Percentiles rank a stretch among this genome's conserved stretches.
Conservation (phyloP, 208 protist species). For the Crithidia brevicula region DNA sequence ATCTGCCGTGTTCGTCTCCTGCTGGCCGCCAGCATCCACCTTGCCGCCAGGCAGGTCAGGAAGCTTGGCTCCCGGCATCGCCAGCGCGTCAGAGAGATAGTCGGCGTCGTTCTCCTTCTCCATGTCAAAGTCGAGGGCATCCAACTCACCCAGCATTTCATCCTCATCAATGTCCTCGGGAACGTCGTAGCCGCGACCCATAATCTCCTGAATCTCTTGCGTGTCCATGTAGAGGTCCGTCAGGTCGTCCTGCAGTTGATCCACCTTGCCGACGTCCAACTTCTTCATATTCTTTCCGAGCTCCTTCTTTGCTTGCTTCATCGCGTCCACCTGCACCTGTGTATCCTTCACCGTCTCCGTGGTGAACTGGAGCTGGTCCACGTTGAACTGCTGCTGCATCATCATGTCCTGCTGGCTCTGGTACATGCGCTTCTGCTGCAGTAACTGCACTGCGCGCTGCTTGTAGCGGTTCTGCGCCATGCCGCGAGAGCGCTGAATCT, state of each 20-base stretch:
- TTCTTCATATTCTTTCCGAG: conserved; percentile 90
- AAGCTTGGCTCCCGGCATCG: conserved; percentile 64
- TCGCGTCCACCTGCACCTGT: conserved; percentile 83
- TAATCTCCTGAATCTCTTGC: conserved; percentile 94
- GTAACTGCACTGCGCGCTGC: conserved; percentile 88
- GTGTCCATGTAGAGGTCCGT: conserved; percentile 90
- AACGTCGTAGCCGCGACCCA: conserved; percentile 90
- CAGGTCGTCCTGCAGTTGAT: conserved; percentile 91
- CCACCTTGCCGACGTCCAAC: conserved; percentile 85
- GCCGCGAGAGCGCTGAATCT: conserved; percentile 75
- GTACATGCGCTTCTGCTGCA: conserved; percentile 94
- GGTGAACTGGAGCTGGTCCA: conserved; percentile 94
- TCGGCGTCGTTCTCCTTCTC: conserved; percentile 74
- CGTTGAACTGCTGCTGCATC: conserved; percentile 93
- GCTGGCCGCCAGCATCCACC: conserved; percentile 32
- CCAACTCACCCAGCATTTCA: conserved; percentile 90
- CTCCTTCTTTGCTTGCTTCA: conserved; percentile 90
- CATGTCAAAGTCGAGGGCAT: conserved; percentile 88
- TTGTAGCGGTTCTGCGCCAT: conserved; percentile 87
- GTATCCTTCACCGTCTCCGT: conserved; percentile 93
- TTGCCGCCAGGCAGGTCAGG: conserved; percentile 55
- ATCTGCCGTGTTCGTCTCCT: conserved; percentile 56
- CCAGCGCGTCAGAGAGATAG: conserved; percentile 86
- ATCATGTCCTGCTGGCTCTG: conserved; percentile 91
- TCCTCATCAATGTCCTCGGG: conserved; percentile 94